phyloP scores from a whole-genome alignment of 2,329 filamentous ascomycete species.

The Phaeomoniella chlamydospora region DNA sequence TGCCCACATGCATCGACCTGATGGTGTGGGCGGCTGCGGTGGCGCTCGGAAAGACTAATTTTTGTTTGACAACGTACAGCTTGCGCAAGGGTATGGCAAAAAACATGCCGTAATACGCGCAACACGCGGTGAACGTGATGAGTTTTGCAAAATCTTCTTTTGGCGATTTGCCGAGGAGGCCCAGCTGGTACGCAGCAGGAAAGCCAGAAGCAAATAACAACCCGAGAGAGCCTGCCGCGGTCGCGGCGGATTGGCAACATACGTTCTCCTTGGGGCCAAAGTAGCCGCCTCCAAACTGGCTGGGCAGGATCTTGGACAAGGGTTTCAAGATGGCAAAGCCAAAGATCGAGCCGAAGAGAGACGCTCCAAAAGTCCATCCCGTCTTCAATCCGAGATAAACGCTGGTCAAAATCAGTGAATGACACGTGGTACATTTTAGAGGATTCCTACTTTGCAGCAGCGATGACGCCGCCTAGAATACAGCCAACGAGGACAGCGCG shows the following conservation, averaged over 20 bases:
- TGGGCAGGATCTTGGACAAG: conserved; percentile 15
- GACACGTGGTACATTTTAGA: too few relatives aligned
- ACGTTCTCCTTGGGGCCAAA: conserved; percentile 32
- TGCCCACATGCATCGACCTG: conserved; percentile 45
- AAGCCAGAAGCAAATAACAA: conserved; percentile 29
- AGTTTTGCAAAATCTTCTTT: conserved; percentile 6
- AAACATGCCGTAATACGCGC: conserved; percentile 41
- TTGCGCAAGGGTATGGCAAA: conserved; percentile 49
- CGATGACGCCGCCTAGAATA: conserved; percentile 30
- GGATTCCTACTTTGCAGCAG: conserved; percentile 17
- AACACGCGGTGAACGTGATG: conserved; percentile 6
- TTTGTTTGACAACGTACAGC: conserved; percentile 53
- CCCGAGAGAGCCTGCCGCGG: conserved; percentile 27
- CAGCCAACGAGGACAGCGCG: conserved; percentile 42
- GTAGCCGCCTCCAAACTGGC: conserved; percentile 19
- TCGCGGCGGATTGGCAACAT: conserved; percentile 31
- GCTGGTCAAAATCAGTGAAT: conserved; percentile 48
- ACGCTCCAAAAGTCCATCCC: conserved; percentile 14
- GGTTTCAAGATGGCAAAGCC: conserved; percentile 29
- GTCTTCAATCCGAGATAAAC: conserved; percentile 44
- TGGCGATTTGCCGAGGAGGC: conserved; percentile 15
- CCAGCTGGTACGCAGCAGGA: conserved; percentile 28
- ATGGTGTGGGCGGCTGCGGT: conserved; percentile 49
- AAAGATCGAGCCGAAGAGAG: conserved; percentile 18
- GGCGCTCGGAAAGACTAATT: conserved; percentile 44